Base-by-base conservation (phyloP, 202 grass and related monocot genomes). In the Panicum virgatum region DNA sequence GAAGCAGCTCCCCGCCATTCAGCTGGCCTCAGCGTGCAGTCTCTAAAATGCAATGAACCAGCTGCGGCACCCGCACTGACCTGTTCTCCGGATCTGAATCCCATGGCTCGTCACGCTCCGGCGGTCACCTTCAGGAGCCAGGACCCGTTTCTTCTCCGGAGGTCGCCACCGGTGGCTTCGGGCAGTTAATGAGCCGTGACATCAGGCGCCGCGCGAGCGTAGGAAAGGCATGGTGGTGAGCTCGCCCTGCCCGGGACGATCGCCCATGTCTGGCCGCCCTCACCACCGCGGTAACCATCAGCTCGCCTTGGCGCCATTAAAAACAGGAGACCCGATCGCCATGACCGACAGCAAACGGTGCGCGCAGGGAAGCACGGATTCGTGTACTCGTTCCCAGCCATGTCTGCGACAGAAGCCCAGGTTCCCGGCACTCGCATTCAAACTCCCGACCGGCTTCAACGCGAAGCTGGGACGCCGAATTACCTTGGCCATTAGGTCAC, bases 371-470 rank as follows among this genome's bases (percentile, higher is more conserved):
- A 46, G 29, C 19, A 9, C 46, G 52, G 59, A 47, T 19, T 85
- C 88, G 79, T 90, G 88, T 86, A 62, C 79, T 12, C 3, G 2
- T 79, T 86, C 78, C 20, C 47, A 83, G 51, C 83, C 88, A 75
- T 74, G 79, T 74, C 78, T 78, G 78, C 56, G 7, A 54, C 63
- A 57, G 64, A 65, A 32, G 26, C 76, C 62, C 51, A 82, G 79
- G 48, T 56, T 82, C 61, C 40, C 30, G 53, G 47, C 66, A 53
- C 60, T 82, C 66, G 60, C 66, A 66, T 72, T 81, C 78, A 77
- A 32, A 62, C 59, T 27, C 57, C 9, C 10, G 14, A 53, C 32
- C 11, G 52, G 14, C 87, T 79, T 89, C 73, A 62, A 23, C 51
- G 34, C 56, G 67, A 82, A 78, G 83, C 20, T 62, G 69, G 32